Evolutionary conservation across 495 filamentous ascomycete genomes (phyloP).

Genomic region (Tuber umbilicatum): DNA sequence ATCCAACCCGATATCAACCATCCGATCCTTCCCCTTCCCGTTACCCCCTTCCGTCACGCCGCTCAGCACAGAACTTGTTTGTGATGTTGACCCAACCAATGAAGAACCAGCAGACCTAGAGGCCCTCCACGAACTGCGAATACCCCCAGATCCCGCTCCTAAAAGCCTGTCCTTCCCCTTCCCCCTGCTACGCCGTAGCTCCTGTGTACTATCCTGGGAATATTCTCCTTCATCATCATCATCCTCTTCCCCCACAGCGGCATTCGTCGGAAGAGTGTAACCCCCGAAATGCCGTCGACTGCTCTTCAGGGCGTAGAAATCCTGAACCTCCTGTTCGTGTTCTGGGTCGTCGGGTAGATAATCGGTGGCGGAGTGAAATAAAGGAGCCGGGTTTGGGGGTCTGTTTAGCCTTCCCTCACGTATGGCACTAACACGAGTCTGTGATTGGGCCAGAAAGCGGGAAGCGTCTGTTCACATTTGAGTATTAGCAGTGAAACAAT

Average conservation of each 20-base stretch:
- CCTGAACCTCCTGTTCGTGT: conserved; percentile 82
- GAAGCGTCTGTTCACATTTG: conserved; percentile 68
- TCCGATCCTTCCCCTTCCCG: conserved; percentile 57
- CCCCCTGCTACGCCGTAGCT: conserved; percentile 37
- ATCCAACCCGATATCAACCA: conserved; percentile 86
- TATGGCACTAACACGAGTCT: conserved; percentile 60
- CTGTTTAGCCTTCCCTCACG: conserved; percentile 38
- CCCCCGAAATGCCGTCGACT: conserved; percentile 78
- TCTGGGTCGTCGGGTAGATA: conserved; percentile 61
- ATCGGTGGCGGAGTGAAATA: conserved; percentile 76
- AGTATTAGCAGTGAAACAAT: conserved; percentile 21
- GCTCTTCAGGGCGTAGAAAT: conserved; percentile 82
- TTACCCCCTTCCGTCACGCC: conserved; percentile 42
- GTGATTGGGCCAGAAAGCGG: conserved; percentile 92
- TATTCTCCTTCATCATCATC: conserved; percentile 44
- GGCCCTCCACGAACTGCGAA: conserved; percentile 53
- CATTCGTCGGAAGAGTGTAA: conserved; percentile 47
- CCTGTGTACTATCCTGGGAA: conserved; percentile 38
- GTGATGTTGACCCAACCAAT: conserved; percentile 28
- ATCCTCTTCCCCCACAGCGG: conserved; percentile 53
- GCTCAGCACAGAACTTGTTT: conserved; percentile 28
- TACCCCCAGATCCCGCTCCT: conserved; percentile 40
- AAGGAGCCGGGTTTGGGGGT: conserved; percentile 47
- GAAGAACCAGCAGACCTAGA: conserved; percentile 42
- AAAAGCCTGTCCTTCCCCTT: conserved; percentile 27